Base-by-base conservation (phyloP, 768 basidiomycete species). In the Zangia roseola region DNA sequence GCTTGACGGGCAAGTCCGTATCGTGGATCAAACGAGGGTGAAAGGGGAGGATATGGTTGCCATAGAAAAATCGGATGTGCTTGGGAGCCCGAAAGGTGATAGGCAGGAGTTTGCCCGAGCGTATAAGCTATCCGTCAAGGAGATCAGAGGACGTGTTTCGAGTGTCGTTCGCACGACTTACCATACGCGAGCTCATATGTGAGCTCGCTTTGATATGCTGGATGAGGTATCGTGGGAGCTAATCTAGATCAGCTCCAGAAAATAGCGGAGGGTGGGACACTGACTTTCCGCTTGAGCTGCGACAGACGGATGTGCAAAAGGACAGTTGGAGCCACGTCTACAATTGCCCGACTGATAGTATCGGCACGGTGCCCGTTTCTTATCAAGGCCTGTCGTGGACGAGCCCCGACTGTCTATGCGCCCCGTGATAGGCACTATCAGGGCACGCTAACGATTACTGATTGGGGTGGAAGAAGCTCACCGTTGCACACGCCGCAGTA, bases 41-140 rank as follows among this genome's bases (percentile, higher is more conserved):
- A 53, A 3, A 50, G 33, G 9, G 58, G 46, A 45, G 52, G 65
- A 53, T 74, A 74, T 71, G 62, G 60, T 59, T 53, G 64, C 58
- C 48, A 57, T 49, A 57, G 38, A 51, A 60, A 54, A 45, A 55
- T 40, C 35, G 60, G 57, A 31, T 54, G 55, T 0, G 31, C 25
- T 41, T 52, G 59, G 28, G 60, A 38, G 33, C 38, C 52, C 12
- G 39, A 31, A 25, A 56, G 56, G 42, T n/a, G 52, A 52, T 59
- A 59, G 44, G 56, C 50, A 26, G 61, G 52, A 35, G 52, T 30
- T 50, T 62, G 54, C 25, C 36, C 49, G 6, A 38, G 40, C 35
- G 45, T 45, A 41, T 53, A 66, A 26, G 48, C 64, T 64, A 30
- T 33, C 44, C 38, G 43, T 41, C n/a, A 16, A 47, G 31, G 31